These are phyloP conservation scores for Aurifilum marmelostoma DNA, from an alignment of 2,329 filamentous ascomycete species.

Conservation along the genomic window DNA sequence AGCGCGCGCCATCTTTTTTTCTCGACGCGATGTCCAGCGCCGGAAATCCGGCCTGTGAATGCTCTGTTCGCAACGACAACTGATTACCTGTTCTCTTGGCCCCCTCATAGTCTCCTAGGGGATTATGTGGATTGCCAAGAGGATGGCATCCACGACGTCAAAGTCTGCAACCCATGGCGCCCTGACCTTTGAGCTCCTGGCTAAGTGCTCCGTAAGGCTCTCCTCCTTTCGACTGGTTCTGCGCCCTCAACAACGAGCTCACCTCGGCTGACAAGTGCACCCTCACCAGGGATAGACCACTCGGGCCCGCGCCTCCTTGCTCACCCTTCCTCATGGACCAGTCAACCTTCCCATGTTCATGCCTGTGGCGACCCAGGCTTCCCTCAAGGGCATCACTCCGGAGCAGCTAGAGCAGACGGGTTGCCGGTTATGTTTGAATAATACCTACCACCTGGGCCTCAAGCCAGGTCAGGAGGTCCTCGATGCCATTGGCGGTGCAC, in stretches of 20 bases:
- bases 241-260: constrained; percentile 9
- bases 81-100: no score
- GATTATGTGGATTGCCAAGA: constrained; percentile 32
- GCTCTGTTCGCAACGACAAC: not conserved
- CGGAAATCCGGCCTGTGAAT: no score
- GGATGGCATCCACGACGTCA: constrained; percentile 33
- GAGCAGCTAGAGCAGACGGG: constrained; percentile 88
- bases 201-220: constrained; percentile 62
- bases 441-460: constrained; percentile 94
- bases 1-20: not conserved
- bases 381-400: constrained; percentile 90
- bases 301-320: constrained; percentile 84
- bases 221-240: constrained; percentile 18
- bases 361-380: constrained; percentile 97
- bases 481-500: constrained; percentile 86
- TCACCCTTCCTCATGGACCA: constrained; percentile 88
- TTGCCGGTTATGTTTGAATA: constrained; percentile 92
- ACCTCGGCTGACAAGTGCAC: constrained; percentile 18
- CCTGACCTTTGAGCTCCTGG: constrained; percentile 38
- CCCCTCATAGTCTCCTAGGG: not conserved
- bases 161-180: constrained; percentile 36
- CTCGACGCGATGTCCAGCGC: not conserved
- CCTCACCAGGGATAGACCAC: constrained; percentile 68
- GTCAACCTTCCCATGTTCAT: constrained; percentile 95
- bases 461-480: constrained; percentile 92